Conservation (phyloP, 805 yeast genomes). For the Candida saitoana region DNA sequence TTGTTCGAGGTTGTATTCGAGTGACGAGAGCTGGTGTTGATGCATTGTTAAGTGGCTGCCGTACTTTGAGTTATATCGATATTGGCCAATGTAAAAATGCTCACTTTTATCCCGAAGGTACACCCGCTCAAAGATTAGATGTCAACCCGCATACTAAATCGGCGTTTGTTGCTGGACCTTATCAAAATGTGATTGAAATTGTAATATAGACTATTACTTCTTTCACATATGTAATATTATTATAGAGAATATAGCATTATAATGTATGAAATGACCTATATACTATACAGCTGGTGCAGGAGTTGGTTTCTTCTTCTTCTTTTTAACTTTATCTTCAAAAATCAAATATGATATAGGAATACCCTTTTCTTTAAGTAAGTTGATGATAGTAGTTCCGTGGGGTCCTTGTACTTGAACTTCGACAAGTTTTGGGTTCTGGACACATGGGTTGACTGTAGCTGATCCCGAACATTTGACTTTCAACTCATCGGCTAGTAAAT, state of each 20-base stretch:
- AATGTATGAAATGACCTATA: background rate
- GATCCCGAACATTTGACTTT: constrained; percentile 87
- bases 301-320: constrained; percentile 28
- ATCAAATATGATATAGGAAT: constrained; percentile 63
- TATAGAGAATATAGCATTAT: background rate
- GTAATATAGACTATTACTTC: constrained; percentile 37
- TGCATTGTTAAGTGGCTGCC: constrained; percentile 54
- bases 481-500: constrained; percentile 61
- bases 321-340: constrained; percentile 57
- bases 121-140: constrained; percentile 52
- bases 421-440: constrained; percentile 48
- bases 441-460: constrained; percentile 62
- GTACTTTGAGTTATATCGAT: constrained; percentile 49
- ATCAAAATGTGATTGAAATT: constrained; percentile 54
- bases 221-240: background rate
- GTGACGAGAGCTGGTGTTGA: constrained; percentile 78
- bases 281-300: background rate
- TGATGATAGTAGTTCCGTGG: constrained; percentile 62
- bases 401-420: constrained; percentile 92
- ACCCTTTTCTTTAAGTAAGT: constrained; percentile 56
- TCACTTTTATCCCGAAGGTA: constrained; percentile 57
- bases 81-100: constrained; percentile 72
- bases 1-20: constrained; percentile 66
- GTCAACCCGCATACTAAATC: constrained; percentile 50
- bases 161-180: constrained; percentile 54